These are phyloP conservation scores for Pleurotus tuoliensis DNA, from an alignment of 768 basidiomycete genomes.

Conservation along the genomic window DNA sequence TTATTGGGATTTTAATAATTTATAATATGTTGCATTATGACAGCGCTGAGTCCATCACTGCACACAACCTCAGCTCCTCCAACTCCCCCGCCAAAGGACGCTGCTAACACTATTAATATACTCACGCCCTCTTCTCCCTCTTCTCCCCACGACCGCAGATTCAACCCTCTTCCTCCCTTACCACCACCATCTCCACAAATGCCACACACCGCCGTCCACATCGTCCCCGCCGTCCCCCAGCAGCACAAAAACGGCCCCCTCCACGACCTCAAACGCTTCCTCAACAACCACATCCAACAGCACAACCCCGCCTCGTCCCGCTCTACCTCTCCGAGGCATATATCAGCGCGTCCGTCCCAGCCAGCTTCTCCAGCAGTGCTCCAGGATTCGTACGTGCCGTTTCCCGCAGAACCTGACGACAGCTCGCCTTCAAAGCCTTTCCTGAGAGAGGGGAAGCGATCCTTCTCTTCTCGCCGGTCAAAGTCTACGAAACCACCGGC, in stretches of 20 bases:
- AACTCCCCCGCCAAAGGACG: slow-evolving; percentile 3
- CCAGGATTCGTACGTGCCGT: not conserved
- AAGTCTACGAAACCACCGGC: slow-evolving; percentile 14
- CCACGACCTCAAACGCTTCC: slow-evolving; percentile 49
- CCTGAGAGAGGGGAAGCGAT: slow-evolving; percentile 17
- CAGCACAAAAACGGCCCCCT: slow-evolving; percentile 57
- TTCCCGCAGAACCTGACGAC: not conserved
- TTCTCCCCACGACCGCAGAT: slow-evolving; percentile 18
- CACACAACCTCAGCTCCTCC: not conserved
- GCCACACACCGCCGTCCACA: slow-evolving; percentile 39
- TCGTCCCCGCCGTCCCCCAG: slow-evolving; percentile 51
- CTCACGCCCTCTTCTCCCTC: slow-evolving; percentile 18
- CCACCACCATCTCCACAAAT: slow-evolving; percentile 32
- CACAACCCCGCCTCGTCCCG: slow-evolving; percentile 17
- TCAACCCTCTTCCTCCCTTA: slow-evolving; percentile 28
- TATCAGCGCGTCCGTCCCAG: not conserved
- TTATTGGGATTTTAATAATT: not conserved
- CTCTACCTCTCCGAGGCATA: slow-evolving; percentile 6
- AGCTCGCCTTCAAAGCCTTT: slow-evolving; percentile 3
- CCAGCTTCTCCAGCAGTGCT: not conserved
- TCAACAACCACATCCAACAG: slow-evolving; percentile 75
- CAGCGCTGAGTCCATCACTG: slow-evolving; percentile 1
- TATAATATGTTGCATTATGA: not conserved
- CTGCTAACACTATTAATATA: slow-evolving; percentile 1
- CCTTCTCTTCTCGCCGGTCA: slow-evolving; percentile 25